phyloP scores from a whole-genome alignment of 176 grass and related monocot species.

The Paspalum notatum region DNA sequence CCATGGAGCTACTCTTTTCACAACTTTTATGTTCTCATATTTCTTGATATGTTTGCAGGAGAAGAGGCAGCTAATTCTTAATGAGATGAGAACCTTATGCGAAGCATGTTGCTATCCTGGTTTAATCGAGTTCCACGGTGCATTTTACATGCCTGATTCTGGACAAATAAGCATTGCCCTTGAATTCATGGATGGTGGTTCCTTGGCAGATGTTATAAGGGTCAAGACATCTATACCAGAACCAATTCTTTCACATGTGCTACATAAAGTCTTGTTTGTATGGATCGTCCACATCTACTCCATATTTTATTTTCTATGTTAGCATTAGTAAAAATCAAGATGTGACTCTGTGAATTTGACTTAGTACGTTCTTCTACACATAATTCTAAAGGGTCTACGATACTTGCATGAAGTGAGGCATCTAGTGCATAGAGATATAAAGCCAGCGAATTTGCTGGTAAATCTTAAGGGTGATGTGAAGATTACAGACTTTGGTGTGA shows the following conservation, averaged over 20 bases:
- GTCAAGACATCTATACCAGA: slow-evolving; percentile 87
- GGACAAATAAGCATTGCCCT: slow-evolving; percentile 96
- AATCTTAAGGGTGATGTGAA: slow-evolving; percentile 90
- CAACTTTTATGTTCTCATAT: slow-evolving; percentile 25
- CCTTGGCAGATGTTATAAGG: slow-evolving; percentile 80
- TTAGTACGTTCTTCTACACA: slow-evolving; percentile 31
- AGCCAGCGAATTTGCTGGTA: slow-evolving; percentile 95
- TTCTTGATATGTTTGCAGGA: slow-evolving; percentile 63
- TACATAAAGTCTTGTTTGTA: slow-evolving; percentile 83
- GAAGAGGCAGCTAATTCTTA: slow-evolving; percentile 93
- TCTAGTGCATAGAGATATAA: slow-evolving; percentile 98
- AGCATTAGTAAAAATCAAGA: slow-evolving; percentile 28
- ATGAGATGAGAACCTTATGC: slow-evolving; percentile 95
- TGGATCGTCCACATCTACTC: slow-evolving; percentile 33
- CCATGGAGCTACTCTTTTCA: neutral
- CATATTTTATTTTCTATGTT: slow-evolving; percentile 30
- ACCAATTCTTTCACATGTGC: slow-evolving; percentile 73
- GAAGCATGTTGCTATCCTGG: slow-evolving; percentile 81
- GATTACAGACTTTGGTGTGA: slow-evolving; percentile 93
- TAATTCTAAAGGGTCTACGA: slow-evolving; percentile 65
- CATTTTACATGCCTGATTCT: slow-evolving; percentile 89
- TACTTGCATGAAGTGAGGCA: slow-evolving; percentile 91
- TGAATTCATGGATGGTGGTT: slow-evolving; percentile 99
- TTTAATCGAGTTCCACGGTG: slow-evolving; percentile 96
- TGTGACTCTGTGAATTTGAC: slow-evolving; percentile 32